phyloP scores from a whole-genome alignment of 2,329 filamentous ascomycete species.

The Trichophyton verrucosum region DNA sequence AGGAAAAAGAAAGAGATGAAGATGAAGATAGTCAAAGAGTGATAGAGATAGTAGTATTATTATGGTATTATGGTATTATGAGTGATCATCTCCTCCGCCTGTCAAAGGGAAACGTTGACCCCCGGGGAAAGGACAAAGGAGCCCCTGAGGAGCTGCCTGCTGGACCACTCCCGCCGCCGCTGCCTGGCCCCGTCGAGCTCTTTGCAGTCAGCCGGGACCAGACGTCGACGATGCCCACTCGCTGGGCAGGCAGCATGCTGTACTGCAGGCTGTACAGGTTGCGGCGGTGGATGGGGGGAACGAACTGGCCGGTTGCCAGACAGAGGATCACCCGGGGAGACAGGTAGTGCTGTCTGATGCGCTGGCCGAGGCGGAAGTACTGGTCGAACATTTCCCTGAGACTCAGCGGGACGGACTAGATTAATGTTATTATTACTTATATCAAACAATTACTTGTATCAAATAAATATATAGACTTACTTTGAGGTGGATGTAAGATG shows the following conservation, averaged over 20 bases:
- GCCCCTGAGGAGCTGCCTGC: conserved; percentile 14
- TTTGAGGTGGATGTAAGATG: conserved; percentile 77
- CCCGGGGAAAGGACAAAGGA: neutral
- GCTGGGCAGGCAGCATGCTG: conserved; percentile 79
- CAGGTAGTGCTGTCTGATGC: conserved; percentile 89
- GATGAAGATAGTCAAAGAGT: neutral
- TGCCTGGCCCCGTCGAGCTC: conserved; percentile 19
- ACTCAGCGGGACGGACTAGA: conserved; percentile 71
- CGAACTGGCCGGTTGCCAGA: conserved; percentile 78
- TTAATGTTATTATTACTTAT: neutral
- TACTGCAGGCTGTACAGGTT: conserved; percentile 95
- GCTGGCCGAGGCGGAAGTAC: conserved; percentile 86
- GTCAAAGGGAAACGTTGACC: conserved; percentile 16
- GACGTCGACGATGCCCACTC: conserved; percentile 71
- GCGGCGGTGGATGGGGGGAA: conserved; percentile 87
- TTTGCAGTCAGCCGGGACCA: conserved; percentile 59
- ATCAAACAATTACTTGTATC: no score
- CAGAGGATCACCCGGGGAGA: conserved; percentile 79
- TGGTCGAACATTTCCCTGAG: conserved; percentile 94
- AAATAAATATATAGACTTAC: conserved; percentile 34
- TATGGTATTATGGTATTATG: no score
- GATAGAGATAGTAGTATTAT: neutral
- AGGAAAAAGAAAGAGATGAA: neutral
- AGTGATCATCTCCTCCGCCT: neutral
- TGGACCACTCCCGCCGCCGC: conserved; percentile 18